Evolutionary conservation across 768 basidiomycete genomes (phyloP).

Genomic region (Candolleomyces eurysporus): DNA sequence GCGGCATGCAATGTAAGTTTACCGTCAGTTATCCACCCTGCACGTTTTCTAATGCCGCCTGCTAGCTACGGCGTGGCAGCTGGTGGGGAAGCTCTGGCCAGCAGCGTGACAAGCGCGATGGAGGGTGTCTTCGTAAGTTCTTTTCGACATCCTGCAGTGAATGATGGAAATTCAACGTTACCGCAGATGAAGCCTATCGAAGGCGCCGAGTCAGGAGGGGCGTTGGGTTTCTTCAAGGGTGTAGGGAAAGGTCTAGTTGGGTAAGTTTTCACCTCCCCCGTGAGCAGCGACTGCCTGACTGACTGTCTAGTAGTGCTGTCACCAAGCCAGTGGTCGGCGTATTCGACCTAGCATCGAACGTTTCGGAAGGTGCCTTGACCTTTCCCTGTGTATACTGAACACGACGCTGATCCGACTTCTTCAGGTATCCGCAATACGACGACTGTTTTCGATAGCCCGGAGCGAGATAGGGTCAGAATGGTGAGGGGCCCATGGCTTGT

Average conservation of each 20-base stretch:
- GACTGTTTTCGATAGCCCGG: constrained; percentile 92
- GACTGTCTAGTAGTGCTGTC: constrained; percentile 57
- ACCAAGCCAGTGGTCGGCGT: constrained; percentile 97
- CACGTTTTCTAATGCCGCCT: neutral
- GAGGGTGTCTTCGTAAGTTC: constrained; percentile 83
- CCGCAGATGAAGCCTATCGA: constrained; percentile 92
- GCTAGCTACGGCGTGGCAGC: constrained; percentile 91
- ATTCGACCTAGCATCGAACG: constrained; percentile 93
- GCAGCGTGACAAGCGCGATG: constrained; percentile 91
- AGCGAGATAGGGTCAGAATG: constrained; percentile 81
- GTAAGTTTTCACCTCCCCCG: constrained; percentile 38
- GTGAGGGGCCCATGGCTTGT: constrained; percentile 36
- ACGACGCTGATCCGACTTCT: neutral
- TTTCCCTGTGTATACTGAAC: neutral
- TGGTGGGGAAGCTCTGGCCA: constrained; percentile 92
- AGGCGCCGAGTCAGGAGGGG: constrained; percentile 92
- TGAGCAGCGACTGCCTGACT: constrained; percentile 1
- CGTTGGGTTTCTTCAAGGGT: constrained; percentile 96
- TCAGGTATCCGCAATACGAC: constrained; percentile 96
- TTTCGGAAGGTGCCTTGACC: constrained; percentile 70
- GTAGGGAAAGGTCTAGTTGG: constrained; percentile 96
- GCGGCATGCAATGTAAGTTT: constrained; percentile 84
- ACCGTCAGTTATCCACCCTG: neutral
- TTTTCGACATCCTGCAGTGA: neutral
- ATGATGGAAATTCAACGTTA: neutral